Base-by-base conservation (phyloP, 768 basidiomycete genomes). In the Kondoa subrosea region DNA sequence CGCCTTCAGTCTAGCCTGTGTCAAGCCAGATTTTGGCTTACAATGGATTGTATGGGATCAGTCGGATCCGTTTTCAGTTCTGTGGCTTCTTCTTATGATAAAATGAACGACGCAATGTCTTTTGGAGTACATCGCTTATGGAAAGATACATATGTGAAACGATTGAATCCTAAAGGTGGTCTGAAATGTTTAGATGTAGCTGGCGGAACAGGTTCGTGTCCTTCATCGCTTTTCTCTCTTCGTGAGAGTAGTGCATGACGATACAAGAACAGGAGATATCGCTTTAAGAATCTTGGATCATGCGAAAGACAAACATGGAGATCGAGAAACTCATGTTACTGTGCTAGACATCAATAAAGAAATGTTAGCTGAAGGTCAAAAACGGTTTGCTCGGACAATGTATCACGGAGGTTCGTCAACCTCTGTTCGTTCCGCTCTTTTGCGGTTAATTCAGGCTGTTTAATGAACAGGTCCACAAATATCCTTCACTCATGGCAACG, bases 101-200 rank as follows among this genome's bases (percentile, higher is more conserved):
- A 96, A 56, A 95, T 99, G 93, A 99, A 99, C 81, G 95, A 97
- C 76, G 89, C 91, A n/a, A 88, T 91, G 77, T 97, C 95, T 1
- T 78, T 97, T 70, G 95, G 95, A 34, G 86, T 97, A 12, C 95
- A 97, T 76, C 83, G 95, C 66, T 80, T 99, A 27, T 99, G 95
- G 95, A 99, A 97, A 78, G 91, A 97, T 77, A 81, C 85, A 21
- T 88, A 89, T 32, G 70, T 75, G 57, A 67, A 71, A 30, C 70
- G 73, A 34, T 70, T 73, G 56, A 70, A 75, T 59, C 83, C 83
- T 66, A 84, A 82, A 69, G 87, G 87, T 1, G 76, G 72, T 26
- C 78, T 79, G 66, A 84, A 83, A 70, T 93, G 90, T 78, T 85
- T 97, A 66, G 95, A 99, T 75, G 89, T 97, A 32, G 95, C 93